Base-by-base conservation (phyloP, 495 filamentous ascomycete genomes). In the Tirmania nivea region DNA sequence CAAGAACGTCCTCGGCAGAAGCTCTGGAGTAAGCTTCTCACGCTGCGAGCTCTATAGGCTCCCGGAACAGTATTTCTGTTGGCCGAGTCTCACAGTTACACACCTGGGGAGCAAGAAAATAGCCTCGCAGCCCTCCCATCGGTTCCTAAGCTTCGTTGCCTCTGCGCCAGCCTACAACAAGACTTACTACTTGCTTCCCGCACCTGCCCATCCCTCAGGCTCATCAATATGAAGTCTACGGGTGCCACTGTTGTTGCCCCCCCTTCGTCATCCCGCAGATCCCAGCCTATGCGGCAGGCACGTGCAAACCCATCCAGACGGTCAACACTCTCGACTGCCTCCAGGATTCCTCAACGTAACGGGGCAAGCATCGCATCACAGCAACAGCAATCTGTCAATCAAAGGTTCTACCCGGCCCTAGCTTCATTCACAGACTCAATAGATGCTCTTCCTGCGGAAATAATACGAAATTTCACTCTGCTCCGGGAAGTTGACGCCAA, bases 401-500 rank as follows among this genome's bases (percentile, higher is more conserved):
- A 20, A 64, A 80, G 20, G 57, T 74, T 97, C 70, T 92, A 89
- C 60, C 92, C 90, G 52, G 92, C 87, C 21, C 81, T 95, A 56
- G 87, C 84, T 31, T 83, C 89, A 69, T 99, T 96, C 67, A 82
- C 88, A 54, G 87, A 96, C 67, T 78, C 87, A 49, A 84, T 95
- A 59, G 81, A 83, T 17, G 89, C 92, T 21, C 78, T 99, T 6
- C 90, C 90, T 8, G 84, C 86, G 64, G 90, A 99, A 63, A 85
- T 94, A 52, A 84, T 93, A 54, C 76, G 86, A 56, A 89, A 99
- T 66, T 94, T 93, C 63, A 90, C 87, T 7, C 74, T 95, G 48
- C 70, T 99, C 51, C 94, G 94, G 60, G 90, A 99, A 66, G 90
- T 95, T 35, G 92, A 99, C 70, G 89, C 90, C 50, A 99, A 99